These are phyloP conservation scores for Ustilago esculenta DNA, from an alignment of 1,284 basidiomycete species.

Conservation along the genomic window DNA sequence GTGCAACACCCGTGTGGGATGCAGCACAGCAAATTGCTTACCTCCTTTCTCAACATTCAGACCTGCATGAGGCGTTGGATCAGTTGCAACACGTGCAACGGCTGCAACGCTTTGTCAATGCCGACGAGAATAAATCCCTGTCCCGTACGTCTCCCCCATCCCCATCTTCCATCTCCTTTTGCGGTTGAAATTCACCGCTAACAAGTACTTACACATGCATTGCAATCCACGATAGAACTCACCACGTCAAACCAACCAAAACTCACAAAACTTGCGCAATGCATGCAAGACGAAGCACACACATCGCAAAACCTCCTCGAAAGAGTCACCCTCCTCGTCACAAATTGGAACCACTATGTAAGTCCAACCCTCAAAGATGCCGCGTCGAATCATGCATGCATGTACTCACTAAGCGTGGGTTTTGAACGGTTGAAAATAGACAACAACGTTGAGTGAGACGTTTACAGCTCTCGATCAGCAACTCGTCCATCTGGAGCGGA, in stretches of 20 bases:
- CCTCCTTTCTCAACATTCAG: conserved; percentile 3
- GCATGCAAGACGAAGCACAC: neutral
- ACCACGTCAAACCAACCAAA: no score
- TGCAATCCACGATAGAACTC: no score
- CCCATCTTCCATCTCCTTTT: neutral
- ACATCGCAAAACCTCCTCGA: neutral
- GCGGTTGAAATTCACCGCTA: no score
- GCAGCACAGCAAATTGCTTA: conserved; percentile 4
- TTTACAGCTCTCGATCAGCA: conserved; percentile 16
- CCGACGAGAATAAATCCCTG: neutral
- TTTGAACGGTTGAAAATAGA: no score
- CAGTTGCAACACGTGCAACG: neutral
- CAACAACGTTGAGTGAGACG: conserved; percentile 2
- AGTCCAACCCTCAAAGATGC: no score
- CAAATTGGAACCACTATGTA: conserved; percentile 12
- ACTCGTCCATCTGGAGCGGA: conserved; percentile 6
- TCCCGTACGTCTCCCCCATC: conserved; percentile 7
- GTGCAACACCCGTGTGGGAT: conserved; percentile 4
- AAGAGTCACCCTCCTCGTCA: neutral
- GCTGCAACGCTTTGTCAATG: neutral
- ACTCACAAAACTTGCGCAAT: neutral
- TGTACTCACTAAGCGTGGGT: no score
- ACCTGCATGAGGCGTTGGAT: neutral
- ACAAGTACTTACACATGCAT: no score
- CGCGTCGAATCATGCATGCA: no score